Evolutionary conservation across 176 grass and related monocot species (phyloP), one percentile per base, ranked within the genome.

Genomic region (Otatea glauca): DNA sequence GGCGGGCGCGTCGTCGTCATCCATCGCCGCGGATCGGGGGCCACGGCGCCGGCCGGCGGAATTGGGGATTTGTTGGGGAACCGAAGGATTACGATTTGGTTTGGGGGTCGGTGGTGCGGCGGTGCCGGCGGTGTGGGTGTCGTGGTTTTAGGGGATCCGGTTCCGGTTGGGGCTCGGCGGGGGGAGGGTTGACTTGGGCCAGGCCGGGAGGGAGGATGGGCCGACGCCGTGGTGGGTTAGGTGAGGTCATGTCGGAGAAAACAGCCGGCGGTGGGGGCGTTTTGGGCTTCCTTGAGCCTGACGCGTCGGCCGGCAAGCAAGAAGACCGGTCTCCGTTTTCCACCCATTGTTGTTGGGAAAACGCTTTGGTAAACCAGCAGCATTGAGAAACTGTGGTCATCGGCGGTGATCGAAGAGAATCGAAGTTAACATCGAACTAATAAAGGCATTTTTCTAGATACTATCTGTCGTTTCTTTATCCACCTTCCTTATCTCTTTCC

Each of bases 91-190:
- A 45, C 76, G 81, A 77, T 85, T 29, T 87, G 85, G 75, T 53
- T 70, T 84, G 76, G 80, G 75, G 75, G 78, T 73, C 76, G 84
- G 84, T 86, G 88, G 84, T 83, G 88, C 84, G 89, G 89, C 89
- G 84, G 84, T 90, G 83, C 88, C 84, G 88, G 84, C 88, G 88
- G 88, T 82, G 88, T 77, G 72, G 83, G 39, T 45, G 88, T 82
- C 72, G 73, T 86, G 83, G 77, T 77, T 90, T 86, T 78, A 86
- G 78, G 77, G 56, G 88, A 72, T 83, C 86, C 84, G 77, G 84
- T 71, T 64, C 35, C 35, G 35, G 35, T 37, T 37, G 44, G 55
- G 80, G 44, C 86, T 70, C 82, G 82, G 37, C 71, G 24, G 58
- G 35, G 72, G 42, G 65, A 23, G 55, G 69, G 78, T 39, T 83